phyloP scores from a whole-genome alignment of 495 filamentous ascomycete genomes.

The Opeltia flavorubescens region DNA sequence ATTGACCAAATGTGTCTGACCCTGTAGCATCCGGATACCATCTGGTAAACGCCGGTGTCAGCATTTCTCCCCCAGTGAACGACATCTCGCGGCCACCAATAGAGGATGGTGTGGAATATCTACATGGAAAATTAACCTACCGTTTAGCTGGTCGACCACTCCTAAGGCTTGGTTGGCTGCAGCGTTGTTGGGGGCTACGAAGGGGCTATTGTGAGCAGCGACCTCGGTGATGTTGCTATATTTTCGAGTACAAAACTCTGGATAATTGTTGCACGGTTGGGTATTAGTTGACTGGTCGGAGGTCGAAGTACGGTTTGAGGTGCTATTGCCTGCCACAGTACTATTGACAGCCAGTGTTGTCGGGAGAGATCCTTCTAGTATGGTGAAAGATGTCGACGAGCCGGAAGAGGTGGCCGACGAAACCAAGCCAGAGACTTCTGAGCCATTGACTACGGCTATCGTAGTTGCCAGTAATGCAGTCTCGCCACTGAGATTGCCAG shows the following conservation, averaged over 20 bases:
- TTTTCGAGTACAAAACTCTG: slow-evolving; percentile 66
- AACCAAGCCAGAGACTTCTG: slow-evolving; percentile 8
- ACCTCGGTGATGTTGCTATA: slow-evolving; percentile 88
- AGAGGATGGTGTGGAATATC: no score
- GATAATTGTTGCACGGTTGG: slow-evolving; percentile 71
- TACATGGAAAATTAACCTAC: no score
- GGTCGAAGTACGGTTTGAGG: slow-evolving; percentile 27
- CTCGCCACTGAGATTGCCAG: slow-evolving; percentile 7
- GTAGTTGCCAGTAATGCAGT: slow-evolving; percentile 5
- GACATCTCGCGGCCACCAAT: no score
- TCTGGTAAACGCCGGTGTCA: no score
- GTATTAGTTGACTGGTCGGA: slow-evolving; percentile 41
- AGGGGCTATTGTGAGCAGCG: slow-evolving; percentile 79
- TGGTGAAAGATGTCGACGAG: slow-evolving; percentile 24
- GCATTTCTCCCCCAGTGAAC: no score
- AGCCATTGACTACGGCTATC: slow-evolving; percentile 19
- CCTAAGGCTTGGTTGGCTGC: slow-evolving; percentile 63
- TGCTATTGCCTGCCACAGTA: slow-evolving; percentile 29
- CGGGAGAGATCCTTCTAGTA: slow-evolving; percentile 25
- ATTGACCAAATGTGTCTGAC: slow-evolving; percentile 58
- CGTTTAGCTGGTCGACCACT: slow-evolving; percentile 65
- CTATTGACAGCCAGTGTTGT: slow-evolving; percentile 13
- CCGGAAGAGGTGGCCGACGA: slow-evolving; percentile 15
- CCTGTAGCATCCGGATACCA: slow-evolving; percentile 81
- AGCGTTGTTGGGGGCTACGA: slow-evolving; percentile 50